A percentile compares a stretch with the other conserved stretches of the same genome.
Conservation (phyloP, 2,329 filamentous ascomycete genomes). For the Fusarium tanahbumbuense region DNA sequence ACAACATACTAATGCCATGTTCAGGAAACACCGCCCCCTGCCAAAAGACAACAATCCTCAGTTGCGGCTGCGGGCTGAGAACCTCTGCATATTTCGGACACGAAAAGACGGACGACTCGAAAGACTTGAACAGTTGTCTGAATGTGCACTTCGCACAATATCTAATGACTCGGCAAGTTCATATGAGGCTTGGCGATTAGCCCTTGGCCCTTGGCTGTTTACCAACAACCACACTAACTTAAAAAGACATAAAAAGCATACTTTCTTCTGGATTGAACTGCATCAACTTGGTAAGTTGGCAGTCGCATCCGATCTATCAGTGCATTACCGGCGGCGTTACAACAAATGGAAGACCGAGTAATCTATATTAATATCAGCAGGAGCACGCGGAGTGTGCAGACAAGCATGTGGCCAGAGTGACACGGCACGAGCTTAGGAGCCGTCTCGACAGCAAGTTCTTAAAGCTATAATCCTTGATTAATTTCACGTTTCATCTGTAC, state of each 20-base stretch:
- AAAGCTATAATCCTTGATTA: conserved; percentile 20
- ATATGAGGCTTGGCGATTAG: conserved; percentile 24
- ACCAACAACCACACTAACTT: conserved; percentile 35
- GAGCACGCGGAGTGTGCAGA: conserved; percentile 17
- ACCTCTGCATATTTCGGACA: conserved; percentile 2
- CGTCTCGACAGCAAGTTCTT: conserved; percentile 1
- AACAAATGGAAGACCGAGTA: conserved; percentile 35
- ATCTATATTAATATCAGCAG: conserved; percentile 40
- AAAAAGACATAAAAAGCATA: conserved; percentile 22
- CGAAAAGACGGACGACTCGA: conserved; percentile 19
- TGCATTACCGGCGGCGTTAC: conserved; percentile 32
- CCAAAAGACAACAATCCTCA: conserved; percentile 58
- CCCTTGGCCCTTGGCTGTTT: conserved; percentile 2
- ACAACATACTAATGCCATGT: conserved; percentile 43
- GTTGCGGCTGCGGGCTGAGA: conserved; percentile 55
- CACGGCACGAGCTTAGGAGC: conserved; percentile 9
- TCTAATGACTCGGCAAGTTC: conserved; percentile 31
- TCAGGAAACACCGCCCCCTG: conserved; percentile 54
- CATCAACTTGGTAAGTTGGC: conserved; percentile 32
- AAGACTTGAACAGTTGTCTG: conserved; percentile 13
- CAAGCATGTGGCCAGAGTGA: conserved; percentile 8
- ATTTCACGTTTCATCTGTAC: conserved; percentile 42
- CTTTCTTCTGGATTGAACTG: conserved; percentile 27
- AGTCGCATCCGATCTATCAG: conserved; percentile 24
- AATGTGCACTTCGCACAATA: conserved; percentile 19